These are phyloP conservation scores for Stachybotrys echinatus DNA, from an alignment of 2,329 filamentous ascomycete genomes.

Conservation along the genomic window DNA sequence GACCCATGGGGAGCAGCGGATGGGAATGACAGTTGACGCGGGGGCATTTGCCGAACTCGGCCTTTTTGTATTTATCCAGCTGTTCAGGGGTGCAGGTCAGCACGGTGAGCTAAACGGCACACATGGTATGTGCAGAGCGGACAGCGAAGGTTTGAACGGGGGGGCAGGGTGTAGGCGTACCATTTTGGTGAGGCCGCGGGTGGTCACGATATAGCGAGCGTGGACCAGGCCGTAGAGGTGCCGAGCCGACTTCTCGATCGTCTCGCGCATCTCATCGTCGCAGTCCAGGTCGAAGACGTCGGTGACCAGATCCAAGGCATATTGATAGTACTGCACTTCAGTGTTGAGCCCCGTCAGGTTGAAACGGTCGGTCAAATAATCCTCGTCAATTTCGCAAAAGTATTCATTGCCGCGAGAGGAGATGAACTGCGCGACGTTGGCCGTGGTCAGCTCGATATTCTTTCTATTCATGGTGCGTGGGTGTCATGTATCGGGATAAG, in stretches of 20 bases:
- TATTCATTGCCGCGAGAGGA: constrained; percentile 97
- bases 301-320: constrained; percentile 93
- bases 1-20: constrained; percentile 89
- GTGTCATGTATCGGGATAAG: no score
- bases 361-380: constrained; percentile 96
- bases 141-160: neutral
- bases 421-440: constrained; percentile 93
- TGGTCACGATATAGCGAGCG: constrained; percentile 94
- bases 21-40: constrained; percentile 93
- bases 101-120: neutral
- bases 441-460: no score
- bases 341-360: constrained; percentile 96
- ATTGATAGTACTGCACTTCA: constrained; percentile 98
- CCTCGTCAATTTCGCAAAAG: constrained; percentile 99
- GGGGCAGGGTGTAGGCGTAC: constrained; percentile 41
- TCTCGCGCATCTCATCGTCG: constrained; percentile 96
- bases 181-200: constrained; percentile 91
- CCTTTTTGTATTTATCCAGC: constrained; percentile 99
- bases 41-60: constrained; percentile 96
- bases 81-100: constrained; percentile 28
- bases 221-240: constrained; percentile 96
- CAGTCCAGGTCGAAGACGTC: constrained; percentile 98
- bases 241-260: constrained; percentile 93
- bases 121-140: neutral
- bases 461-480: no score